Evolutionary conservation across 2,329 filamentous ascomycete species (phyloP), one percentile per base, ranked within the genome.

Genomic region (Ilyonectria robusta): DNA sequence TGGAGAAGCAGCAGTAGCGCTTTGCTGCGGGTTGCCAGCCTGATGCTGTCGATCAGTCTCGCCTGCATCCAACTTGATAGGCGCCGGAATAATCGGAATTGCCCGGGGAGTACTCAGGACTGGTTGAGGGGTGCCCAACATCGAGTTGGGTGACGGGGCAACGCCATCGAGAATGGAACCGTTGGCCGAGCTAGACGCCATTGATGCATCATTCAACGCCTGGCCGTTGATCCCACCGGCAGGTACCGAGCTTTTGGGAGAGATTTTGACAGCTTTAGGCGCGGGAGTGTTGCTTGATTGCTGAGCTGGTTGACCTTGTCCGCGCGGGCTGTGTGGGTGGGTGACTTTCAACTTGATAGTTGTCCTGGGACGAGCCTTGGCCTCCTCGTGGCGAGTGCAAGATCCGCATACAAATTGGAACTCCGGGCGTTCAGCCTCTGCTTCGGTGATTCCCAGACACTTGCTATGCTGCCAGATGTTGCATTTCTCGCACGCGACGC

Each of bases 391-490:
- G 17, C 87, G 89, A 73, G 89, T 90, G 83, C 96, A 99, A 54
- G 92, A 90, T 37, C 84, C 84, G 82, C 95, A 98, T 70, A 97
- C 81, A 76, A 97, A 97, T 68, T 93, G 91, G 76, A 98, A 98
- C 71, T 97, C 93, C 1, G 94, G 90, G 53, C 91, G 87, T 70
- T 97, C 95, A 1, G 94, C 95, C 69, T 95, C 92, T 66, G 87
- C 84, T 74, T 97, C 89, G 51, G 88, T 88, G 70, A 98, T 93
- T 46, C 91, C 92, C 66, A 97, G 88, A 77, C 96, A 99, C 75
- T 93, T 94, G 84, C 94, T 97, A 78, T 99, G 96, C 79, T 98
- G 95, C 96, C 96, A 99, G 54, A 97, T 92, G 77, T 92, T 97
- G 84, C 96, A 99, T 72, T 87, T 91, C 78, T 99, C 96, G 81